Conservation (phyloP, 2,329 filamentous ascomycete genomes). For the Xylariaceae sp. region DNA sequence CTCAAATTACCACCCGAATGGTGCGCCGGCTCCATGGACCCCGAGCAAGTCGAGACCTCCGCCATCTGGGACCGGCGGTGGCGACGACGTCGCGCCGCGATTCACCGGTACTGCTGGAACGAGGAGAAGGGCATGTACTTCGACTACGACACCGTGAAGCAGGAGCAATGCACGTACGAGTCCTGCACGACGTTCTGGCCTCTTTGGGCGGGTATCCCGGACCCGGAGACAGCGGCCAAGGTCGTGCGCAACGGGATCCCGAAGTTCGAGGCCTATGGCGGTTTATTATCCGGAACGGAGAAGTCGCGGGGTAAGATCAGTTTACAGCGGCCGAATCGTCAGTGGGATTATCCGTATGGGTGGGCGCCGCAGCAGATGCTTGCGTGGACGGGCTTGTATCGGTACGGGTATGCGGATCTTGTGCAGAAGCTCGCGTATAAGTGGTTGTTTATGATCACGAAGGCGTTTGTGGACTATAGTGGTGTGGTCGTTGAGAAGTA, state of each 20-base stretch:
- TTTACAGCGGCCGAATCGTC: conserved; percentile 81
- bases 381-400: conserved; percentile 86
- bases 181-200: conserved; percentile 94
- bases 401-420: conserved; percentile 88
- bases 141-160: conserved; percentile 84
- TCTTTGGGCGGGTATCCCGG: conserved; percentile 88
- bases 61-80: conserved; percentile 87
- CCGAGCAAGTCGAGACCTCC: conserved; percentile 72
- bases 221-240: conserved; percentile 76
- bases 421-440: conserved; percentile 88
- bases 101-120: conserved; percentile 94
- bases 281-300: conserved; percentile 83
- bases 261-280: conserved; percentile 81
- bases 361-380: conserved; percentile 99
- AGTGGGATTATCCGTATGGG: conserved; percentile 98
- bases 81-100: conserved; percentile 73
- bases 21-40: conserved; percentile 60
- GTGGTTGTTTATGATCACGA: conserved; percentile 98
- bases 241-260: conserved; percentile 80
- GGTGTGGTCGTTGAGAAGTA: conserved; percentile 99
- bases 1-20: conserved; percentile 80
- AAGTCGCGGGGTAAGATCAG: conserved; percentile 77
- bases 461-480: conserved; percentile 97
- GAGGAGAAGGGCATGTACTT: conserved; percentile 93
- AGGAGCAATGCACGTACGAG: conserved; percentile 79